phyloP scores from a whole-genome alignment of 1,284 basidiomycete genomes.

The Apiotrichum gamsii region DNA sequence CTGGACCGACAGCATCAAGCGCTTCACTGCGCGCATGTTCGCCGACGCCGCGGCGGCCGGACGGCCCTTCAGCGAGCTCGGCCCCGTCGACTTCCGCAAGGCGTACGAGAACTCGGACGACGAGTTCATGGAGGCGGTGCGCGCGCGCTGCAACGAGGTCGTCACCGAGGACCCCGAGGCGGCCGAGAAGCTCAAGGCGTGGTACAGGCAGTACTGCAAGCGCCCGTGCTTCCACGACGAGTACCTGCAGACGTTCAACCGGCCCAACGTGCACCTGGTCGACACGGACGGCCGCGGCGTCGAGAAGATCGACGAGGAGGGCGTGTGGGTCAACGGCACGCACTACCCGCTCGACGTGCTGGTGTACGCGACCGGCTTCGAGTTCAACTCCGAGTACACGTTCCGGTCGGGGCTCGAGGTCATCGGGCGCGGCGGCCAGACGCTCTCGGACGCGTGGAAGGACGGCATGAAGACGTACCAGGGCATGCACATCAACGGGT shows the following conservation, averaged over 20 bases:
- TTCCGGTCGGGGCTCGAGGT: conserved; percentile 8
- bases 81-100: conserved; percentile 1
- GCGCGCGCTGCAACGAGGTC: conserved; percentile 8
- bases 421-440: conserved; percentile 5
- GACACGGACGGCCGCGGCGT: conserved; percentile 15
- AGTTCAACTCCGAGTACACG: conserved; percentile 9
- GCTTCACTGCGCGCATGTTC: conserved; percentile 8
- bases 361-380: conserved; percentile 15
- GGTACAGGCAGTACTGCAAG: conserved; percentile 17
- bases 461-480: conserved; percentile 11
- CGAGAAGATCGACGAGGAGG: conserved; percentile 8
- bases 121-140: conserved; percentile 2
- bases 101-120: conserved; percentile 9
- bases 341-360: conserved; percentile 13
- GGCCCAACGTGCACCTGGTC: conserved; percentile 9
- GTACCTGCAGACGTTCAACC: conserved; percentile 14
- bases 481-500: conserved; percentile 9
- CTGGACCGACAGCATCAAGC: conserved; percentile 11
- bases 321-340: conserved; percentile 9
- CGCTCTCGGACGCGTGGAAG: conserved; percentile 11
- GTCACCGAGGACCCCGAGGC: conserved; percentile 8
- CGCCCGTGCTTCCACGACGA: conserved; percentile 14
- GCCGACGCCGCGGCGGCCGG: background rate
- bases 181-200: conserved; percentile 11
- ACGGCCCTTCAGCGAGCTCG: background rate